These are phyloP conservation scores for Phytophthora podocarpi DNA, from an alignment of 352 stramenopile genomes.

Conservation along the genomic window DNA sequence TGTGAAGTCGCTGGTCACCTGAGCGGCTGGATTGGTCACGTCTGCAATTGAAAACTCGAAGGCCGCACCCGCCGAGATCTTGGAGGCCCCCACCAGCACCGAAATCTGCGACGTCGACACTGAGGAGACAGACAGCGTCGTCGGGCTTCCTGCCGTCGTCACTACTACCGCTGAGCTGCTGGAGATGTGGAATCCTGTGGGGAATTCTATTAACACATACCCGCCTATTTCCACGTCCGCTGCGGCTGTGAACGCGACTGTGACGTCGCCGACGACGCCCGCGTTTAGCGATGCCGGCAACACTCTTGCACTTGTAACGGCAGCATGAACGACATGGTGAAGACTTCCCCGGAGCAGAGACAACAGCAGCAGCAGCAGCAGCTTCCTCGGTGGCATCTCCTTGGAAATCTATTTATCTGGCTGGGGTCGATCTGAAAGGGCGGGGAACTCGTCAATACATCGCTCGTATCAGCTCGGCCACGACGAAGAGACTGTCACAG, in stretches of 20 bases:
- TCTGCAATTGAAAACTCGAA: slow-evolving; percentile 41
- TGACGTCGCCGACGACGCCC: slow-evolving; percentile 22
- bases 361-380: slow-evolving; percentile 8
- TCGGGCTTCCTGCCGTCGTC: slow-evolving; percentile 8
- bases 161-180: slow-evolving; percentile 16
- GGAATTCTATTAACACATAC: slow-evolving; percentile 37
- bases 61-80: slow-evolving; percentile 16
- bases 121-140: slow-evolving; percentile 35
- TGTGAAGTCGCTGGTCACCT: slow-evolving; percentile 19
- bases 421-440: slow-evolving; percentile 8
- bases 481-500: too few species aligned
- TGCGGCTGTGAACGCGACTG: slow-evolving; percentile 35
- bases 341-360: slow-evolving; percentile 7
- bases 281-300: slow-evolving; percentile 27
- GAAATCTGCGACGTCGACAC: slow-evolving; percentile 28
- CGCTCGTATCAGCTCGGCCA: too few species aligned
- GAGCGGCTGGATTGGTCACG: slow-evolving; percentile 40
- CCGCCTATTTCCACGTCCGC: slow-evolving; percentile 28
- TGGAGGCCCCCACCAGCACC: slow-evolving; percentile 17
- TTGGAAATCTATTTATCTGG: slow-evolving; percentile 1
- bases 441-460: too few species aligned
- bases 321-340: slow-evolving; percentile 7
- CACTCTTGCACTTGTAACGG: slow-evolving; percentile 31
- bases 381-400: too few species aligned
- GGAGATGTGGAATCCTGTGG: slow-evolving; percentile 35